Evolutionary conservation across 148 eudicot genomes (phyloP), one percentile per base, ranked within the genome.

Genomic region (Arbutus unedo): DNA sequence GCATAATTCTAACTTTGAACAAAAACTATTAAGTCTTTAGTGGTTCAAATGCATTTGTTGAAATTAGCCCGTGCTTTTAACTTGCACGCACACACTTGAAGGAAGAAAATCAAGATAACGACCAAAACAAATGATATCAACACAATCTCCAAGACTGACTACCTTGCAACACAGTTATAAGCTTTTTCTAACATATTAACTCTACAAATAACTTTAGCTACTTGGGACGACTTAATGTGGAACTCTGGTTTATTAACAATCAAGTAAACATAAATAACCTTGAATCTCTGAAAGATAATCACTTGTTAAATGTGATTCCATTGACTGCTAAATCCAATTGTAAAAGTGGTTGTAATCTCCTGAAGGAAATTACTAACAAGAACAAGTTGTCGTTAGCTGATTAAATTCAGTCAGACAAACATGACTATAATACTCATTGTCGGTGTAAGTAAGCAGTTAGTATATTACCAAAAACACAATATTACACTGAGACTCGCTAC

Each of bases 11-110:
- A 82, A 56, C 19, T 9, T 49, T 6, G 5, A 18, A 21, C 19
- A 60, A 82, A 44, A 21, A 47, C 21, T 25, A 41, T 76, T 74
- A n/a, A 81, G 23, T 81, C 72, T 21, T 55, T 44, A 73, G 19
- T 44, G 44, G 31, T n/a, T 62, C n/a, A 49, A 70, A 70, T 14
- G 51, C 19, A 41, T 57, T 54, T 15, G 21, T 8, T 8, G 25
- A 43, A 25, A 55, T 15, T 38, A 10, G 48, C 9, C 57, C 2
- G 56, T 78, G 43, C 8, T 54, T 77, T 38, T 55, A 9, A 55
- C 48, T 78, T 56, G 64, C 8, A 77, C 2, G 54, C 25, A 47
- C 23, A 9, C 16, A 8, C 31, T n/a, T 19, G 53, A 45, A 74
- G 9, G 41, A 74, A 41, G 13, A n/a, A 48, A 31, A 48, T 50